Base-by-base conservation (phyloP, 331 rosid genomes). In the Rhamnella rubrinervis region DNA sequence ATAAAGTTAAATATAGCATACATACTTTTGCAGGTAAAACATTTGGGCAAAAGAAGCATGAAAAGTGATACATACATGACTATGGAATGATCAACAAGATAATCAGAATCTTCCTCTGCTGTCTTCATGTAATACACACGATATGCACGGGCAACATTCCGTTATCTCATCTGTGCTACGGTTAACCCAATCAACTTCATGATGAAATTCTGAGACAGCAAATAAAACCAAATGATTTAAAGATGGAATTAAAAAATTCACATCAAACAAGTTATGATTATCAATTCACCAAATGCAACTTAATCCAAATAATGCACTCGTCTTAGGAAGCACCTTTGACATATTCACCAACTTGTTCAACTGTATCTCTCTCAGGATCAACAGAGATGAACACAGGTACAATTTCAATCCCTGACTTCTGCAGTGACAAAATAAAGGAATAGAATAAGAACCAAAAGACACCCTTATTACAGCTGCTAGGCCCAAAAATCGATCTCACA, bases 111-210 rank as follows among this genome's bases (percentile, higher is more conserved):
- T 79, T 93, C 95, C 80, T 88, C 97, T 13, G 70, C 70, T 19
- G 97, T 93, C 82, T 93, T 93, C 97, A 93, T 93, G 74, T 93
- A 93, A 75, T 93, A 93, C 59, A 93, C 97, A 37, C 96, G 96
- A 77, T 93, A 91, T 37, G 95, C 85, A 26, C 95, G 96, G 28
- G 98, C 98, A 46, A 93, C 95, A 73, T 55, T 87, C 57, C 82
- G 82, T 69, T 69, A 93, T 77, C 84, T 91, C 98, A 7, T 87
- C 98, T 0, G 79, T 1, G 56, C 67, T 81, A 39, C 97, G 23
- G 97, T 91, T 63, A 91, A 71, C 75, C 98, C 98, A 77, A 93
- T 75, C 58, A 93, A 72, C 72, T 61, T 82, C 0, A 95, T n/a
- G 92, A 85, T 91, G 98, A 76, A 93, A 93, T 80, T 91, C 98